Conservation (phyloP, 2,329 filamentous ascomycete genomes). For the Ophiostoma sp. region DNA sequence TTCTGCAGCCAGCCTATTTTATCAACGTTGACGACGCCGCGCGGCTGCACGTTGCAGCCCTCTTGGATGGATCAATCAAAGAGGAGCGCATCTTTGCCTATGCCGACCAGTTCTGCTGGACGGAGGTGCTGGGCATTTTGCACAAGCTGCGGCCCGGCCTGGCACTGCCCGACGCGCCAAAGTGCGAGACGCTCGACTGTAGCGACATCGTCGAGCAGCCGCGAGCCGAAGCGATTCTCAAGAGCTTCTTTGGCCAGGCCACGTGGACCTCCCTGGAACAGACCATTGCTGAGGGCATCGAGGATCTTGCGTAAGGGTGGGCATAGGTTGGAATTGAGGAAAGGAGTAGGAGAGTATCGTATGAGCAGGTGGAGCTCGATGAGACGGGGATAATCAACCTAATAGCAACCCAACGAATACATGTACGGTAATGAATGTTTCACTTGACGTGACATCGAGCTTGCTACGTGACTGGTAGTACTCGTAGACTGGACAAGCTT, state of each 20-base stretch:
- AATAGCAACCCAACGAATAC: neutral
- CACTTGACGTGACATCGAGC: neutral
- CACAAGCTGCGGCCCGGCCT: neutral
- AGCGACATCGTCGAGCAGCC: neutral
- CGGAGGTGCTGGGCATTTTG: neutral
- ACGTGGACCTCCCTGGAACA: neutral
- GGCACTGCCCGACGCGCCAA: neutral
- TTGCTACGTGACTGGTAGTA: neutral
- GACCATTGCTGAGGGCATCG: neutral
- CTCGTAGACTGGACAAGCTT: neutral
- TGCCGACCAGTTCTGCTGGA: neutral
- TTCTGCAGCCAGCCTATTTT: neutral
- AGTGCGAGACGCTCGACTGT: neutral
- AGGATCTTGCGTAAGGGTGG: neutral
- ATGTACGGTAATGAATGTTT: neutral
- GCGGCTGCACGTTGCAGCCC: constrained; percentile 2
- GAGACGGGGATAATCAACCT: neutral
- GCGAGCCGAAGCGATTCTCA: neutral
- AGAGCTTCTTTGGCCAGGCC: constrained; percentile 8
- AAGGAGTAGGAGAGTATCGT: too few relatives aligned
- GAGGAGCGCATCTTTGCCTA: constrained; percentile 6
- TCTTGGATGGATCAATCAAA: neutral
- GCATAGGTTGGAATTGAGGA: neutral
- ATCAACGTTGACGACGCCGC: neutral
- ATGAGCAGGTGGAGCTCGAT: too few relatives aligned